A percentile compares a stretch with the other conserved stretches of the same genome.
These are phyloP conservation scores for Paramecium tetraurelia DNA, from an alignment of 73 alveolate genomes.

Conservation along the genomic window DNA sequence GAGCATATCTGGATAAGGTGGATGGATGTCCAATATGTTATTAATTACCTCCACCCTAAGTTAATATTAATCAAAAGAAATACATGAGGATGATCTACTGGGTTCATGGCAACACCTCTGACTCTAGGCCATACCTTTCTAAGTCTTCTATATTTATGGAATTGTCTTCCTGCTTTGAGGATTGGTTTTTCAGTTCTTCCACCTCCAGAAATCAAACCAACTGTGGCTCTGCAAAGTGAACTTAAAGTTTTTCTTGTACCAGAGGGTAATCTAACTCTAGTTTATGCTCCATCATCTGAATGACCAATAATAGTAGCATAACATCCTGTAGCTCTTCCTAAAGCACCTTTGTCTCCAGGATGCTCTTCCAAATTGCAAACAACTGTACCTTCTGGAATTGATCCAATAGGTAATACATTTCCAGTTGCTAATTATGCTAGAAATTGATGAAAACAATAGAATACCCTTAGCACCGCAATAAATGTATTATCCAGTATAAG, in stretches of 20 bases:
- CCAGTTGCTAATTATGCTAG: conserved; percentile 90
- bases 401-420: conserved; percentile 91
- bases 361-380: conserved; percentile 90
- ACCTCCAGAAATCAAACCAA: conserved; percentile 93
- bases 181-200: conserved; percentile 97
- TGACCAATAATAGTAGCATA: conserved; percentile 92
- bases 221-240: conserved; percentile 91
- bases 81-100: conserved; percentile 97
- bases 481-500: conserved; percentile 93
- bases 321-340: conserved; percentile 95
- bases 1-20: conserved; percentile 89
- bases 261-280: conserved; percentile 83
- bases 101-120: conserved; percentile 98
- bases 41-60: conserved; percentile 96
- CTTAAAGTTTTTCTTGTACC: conserved; percentile 88
- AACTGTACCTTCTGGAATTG: conserved; percentile 95
- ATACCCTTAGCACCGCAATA: conserved; percentile 89
- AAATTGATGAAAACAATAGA: neutral
- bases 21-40: conserved; percentile 97
- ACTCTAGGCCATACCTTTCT: conserved; percentile 94
- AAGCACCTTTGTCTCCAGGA: conserved; percentile 93
- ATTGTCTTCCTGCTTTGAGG: conserved; percentile 93
- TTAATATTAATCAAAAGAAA: neutral
- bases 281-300: conserved; percentile 85
- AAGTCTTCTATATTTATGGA: conserved; percentile 90